Evolutionary conservation across 1,284 basidiomycete species (phyloP), one percentile per base, ranked within the genome.

Genomic region (Stygiomarasmius scandens): DNA sequence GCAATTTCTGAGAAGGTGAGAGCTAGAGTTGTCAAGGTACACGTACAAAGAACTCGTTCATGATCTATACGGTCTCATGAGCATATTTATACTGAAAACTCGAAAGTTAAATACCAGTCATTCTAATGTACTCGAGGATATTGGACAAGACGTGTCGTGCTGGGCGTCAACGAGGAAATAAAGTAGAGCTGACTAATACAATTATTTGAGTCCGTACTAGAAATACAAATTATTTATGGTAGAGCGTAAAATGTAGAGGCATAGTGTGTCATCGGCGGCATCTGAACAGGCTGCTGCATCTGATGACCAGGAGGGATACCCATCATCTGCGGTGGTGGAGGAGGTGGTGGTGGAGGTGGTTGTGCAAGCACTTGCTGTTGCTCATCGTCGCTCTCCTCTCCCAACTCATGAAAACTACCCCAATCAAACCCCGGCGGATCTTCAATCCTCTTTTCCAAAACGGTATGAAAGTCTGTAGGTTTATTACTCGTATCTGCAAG

Each of bases 311-410:
- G 38, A 8, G 19, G n/a, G 16, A 50, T 48, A 14, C 51, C 11
- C n/a, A 47, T 41, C 54, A 49, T 49, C 25, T 47, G 48, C 24
- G 29, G 32, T 19, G n/a, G n/a, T n/a, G n/a, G n/a, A n/a, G n/a
- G n/a, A n/a, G n/a, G n/a, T n/a, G n/a, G n/a, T n/a, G n/a, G n/a
- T n/a, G n/a, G n/a, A n/a, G n/a, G n/a, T n/a, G n/a, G n/a, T n/a
- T n/a, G n/a, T n/a, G n/a, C n/a, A n/a, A n/a, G n/a, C n/a, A n/a
- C n/a, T n/a, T n/a, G n/a, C n/a, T n/a, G n/a, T n/a, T 63, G 58
- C 49, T 60, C 60, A 41, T 75, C 77, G 12, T 80, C 83, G 48
- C 80, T 87, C 60, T 82, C 86, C n/a, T 74, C 76, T 6, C 85
- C 87, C 47, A 89, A 74, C 4, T 70, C 68, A 48, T 73, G 68